Evolutionary conservation across 2,329 filamentous ascomycete genomes (phyloP).

Genomic region (Exophiala sp.): DNA sequence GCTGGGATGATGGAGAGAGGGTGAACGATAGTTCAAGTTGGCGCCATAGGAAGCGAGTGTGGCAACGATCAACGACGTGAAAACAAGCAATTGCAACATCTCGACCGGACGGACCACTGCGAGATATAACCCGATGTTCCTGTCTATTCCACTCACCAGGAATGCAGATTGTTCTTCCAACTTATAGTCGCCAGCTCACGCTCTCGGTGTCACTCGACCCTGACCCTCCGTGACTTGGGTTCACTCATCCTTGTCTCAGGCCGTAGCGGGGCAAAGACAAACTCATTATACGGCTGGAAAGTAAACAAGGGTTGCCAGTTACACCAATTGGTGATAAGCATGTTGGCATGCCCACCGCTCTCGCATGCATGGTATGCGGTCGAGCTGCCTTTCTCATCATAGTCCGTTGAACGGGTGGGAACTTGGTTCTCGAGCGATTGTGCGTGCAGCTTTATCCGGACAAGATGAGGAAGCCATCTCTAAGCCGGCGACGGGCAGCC

Average conservation of each 20-base stretch:
- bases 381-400: slow-evolving; percentile 11
- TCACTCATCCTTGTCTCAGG: neutral
- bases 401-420: neutral
- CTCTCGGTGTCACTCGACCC: neutral
- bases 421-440: neutral
- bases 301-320: neutral
- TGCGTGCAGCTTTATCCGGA: no score
- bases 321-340: neutral
- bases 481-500: neutral
- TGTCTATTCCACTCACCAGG: neutral
- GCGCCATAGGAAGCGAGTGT: slow-evolving; percentile 26
- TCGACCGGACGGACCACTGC: slow-evolving; percentile 1
- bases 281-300: neutral
- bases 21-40: slow-evolving; percentile 63
- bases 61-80: slow-evolving; percentile 13
- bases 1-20: slow-evolving; percentile 57
- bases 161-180: neutral
- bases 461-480: neutral
- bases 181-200: neutral
- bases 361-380: neutral
- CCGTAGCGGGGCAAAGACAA: neutral
- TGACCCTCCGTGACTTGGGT: neutral
- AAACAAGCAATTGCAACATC: slow-evolving; percentile 19
- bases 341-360: slow-evolving; percentile 1
- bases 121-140: neutral